A percentile compares a stretch with the other conserved stretches of the same genome.
phyloP scores from a whole-genome alignment of 441 rosid species.

The Viola pubescens region DNA sequence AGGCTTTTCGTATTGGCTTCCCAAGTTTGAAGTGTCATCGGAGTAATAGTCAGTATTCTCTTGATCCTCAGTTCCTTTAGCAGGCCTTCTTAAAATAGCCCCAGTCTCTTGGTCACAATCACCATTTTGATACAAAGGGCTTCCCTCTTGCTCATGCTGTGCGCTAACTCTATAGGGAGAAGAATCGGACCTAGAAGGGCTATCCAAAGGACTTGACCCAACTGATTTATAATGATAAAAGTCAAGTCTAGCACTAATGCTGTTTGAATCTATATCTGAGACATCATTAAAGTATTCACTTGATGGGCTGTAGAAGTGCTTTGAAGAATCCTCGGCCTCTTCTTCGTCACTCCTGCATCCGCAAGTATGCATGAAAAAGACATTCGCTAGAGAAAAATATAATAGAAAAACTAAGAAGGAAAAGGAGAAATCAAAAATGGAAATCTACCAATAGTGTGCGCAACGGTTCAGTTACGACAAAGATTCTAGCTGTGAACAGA shows the following conservation, averaged over 20 bases:
- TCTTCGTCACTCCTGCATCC: conserved; percentile 75
- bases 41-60: conserved; percentile 44
- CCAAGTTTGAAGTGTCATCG: conserved; percentile 28
- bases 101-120: conserved; percentile 45
- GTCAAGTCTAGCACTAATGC: conserved; percentile 76
- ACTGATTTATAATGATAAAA: conserved; percentile 57
- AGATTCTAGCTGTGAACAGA: no score
- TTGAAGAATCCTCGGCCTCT: conserved; percentile 48
- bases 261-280: conserved; percentile 72
- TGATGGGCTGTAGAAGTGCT: conserved; percentile 52
- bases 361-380: conserved; percentile 5
- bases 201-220: conserved; percentile 78
- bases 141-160: conserved; percentile 57
- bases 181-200: conserved; percentile 88
- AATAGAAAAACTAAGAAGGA: background rate
- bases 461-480: no score
- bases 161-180: conserved; percentile 69
- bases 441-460: no score
- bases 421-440: background rate
- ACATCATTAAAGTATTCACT: conserved; percentile 55
- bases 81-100: conserved; percentile 55
- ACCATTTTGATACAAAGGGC: conserved; percentile 41
- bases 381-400: background rate
- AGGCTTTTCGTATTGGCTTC: conserved; percentile 32
- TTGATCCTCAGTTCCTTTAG: conserved; percentile 33